These are phyloP conservation scores for Rhodotorula babjevae DNA, from an alignment of 768 basidiomycete species.

Conservation along the genomic window DNA sequence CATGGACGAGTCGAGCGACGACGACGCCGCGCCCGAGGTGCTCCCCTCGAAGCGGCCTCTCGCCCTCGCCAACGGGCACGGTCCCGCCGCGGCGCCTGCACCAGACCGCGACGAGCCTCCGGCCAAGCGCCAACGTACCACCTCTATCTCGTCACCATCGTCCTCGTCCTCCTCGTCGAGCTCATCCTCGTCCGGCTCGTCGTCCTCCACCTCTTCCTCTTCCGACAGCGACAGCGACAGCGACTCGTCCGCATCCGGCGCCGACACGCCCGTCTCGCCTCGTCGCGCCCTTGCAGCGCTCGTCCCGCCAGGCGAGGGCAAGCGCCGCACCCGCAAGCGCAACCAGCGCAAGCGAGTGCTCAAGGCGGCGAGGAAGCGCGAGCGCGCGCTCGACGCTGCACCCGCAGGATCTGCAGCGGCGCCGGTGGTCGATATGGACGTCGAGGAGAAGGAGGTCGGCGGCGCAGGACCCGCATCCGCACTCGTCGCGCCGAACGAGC, in stretches of 20 bases:
- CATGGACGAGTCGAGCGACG: neutral
- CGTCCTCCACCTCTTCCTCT: neutral
- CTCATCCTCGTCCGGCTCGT: neutral
- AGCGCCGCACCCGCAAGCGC: constrained; percentile 11
- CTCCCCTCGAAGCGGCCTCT: neutral
- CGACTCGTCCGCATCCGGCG: neutral
- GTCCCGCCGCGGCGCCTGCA: neutral
- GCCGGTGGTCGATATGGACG: no score
- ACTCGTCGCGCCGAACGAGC: no score
- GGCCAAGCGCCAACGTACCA: neutral
- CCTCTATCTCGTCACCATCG: neutral
- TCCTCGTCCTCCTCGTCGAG: neutral
- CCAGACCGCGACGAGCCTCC: neutral
- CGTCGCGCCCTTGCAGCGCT: neutral
- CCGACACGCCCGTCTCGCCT: neutral
- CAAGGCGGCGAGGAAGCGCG: neutral
- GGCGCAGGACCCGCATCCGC: no score
- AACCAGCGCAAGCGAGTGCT: constrained; percentile 26
- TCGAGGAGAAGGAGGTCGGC: no score
- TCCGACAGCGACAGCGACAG: neutral
- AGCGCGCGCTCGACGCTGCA: neutral
- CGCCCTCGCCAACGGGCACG: neutral
- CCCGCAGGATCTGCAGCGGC: no score
- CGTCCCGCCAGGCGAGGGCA: constrained; percentile 20
- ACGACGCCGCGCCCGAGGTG: neutral